Percentiles rank a stretch among this genome's conserved stretches.
Conservation (phyloP, 306 rosid genomes). For the Senna tora region DNA sequence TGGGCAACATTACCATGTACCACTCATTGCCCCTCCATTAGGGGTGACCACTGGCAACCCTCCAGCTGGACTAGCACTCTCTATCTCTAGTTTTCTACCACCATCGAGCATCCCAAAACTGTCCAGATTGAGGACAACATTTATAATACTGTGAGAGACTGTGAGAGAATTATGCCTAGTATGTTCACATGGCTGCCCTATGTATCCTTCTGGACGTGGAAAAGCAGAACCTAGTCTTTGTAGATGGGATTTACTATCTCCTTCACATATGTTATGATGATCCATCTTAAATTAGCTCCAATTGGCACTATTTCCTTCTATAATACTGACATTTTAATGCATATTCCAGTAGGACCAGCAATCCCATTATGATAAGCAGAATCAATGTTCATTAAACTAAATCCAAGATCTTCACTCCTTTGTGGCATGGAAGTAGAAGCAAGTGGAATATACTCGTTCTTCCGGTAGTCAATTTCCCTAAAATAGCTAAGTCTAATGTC, state of each 20-base stretch:
- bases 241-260: not conserved
- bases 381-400: not conserved
- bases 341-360: not conserved
- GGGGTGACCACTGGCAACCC: too few relatives aligned
- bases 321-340: not conserved
- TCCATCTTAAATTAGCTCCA: not conserved
- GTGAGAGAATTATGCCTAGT: conserved; percentile 6
- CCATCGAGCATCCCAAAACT: not conserved
- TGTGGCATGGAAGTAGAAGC: not conserved
- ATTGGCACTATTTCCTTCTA: not conserved
- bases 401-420: not conserved
- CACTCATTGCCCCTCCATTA: too few relatives aligned
- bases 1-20: too few relatives aligned
- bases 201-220: conserved; percentile 6
- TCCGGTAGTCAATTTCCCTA: not conserved
- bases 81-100: too few relatives aligned
- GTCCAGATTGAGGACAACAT: not conserved
- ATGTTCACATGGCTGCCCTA: not conserved
- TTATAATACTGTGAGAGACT: not conserved
- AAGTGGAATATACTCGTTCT: not conserved
- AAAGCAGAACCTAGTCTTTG: not conserved
- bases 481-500: not conserved
- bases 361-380: not conserved
- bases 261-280: not conserved
- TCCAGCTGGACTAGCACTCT: too few relatives aligned